A percentile compares a stretch with the other conserved stretches of the same genome.
Conservation (phyloP, 108 stramenopile genomes). For the Nannochloropsis salina region DNA sequence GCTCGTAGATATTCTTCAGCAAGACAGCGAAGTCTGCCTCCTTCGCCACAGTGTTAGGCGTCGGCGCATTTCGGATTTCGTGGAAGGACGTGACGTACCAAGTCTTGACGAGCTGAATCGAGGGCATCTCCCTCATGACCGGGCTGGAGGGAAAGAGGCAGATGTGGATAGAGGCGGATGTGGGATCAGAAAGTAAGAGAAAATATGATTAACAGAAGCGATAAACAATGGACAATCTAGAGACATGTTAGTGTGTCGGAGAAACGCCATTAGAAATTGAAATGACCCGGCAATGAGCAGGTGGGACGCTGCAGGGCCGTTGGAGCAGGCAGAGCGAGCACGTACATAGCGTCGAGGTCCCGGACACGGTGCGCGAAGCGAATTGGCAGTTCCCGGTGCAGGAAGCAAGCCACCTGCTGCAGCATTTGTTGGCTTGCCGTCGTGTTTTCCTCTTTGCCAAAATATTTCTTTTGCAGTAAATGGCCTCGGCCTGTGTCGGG, state of each 20-base stretch:
- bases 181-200: not conserved
- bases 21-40: constrained; percentile 71
- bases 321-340: constrained; percentile 9
- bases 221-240: no score
- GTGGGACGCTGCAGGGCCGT: no score
- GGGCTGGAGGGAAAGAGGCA: constrained; percentile 21
- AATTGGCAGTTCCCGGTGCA: constrained; percentile 89
- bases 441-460: not conserved
- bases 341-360: constrained; percentile 74
- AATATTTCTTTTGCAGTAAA: constrained; percentile 36
- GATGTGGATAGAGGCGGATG: not conserved
- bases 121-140: constrained; percentile 63
- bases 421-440: constrained; percentile 24
- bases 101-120: constrained; percentile 70
- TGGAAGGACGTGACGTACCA: constrained; percentile 79
- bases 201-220: no score
- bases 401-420: constrained; percentile 73
- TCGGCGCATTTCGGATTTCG: constrained; percentile 67
- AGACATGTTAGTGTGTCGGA: no score
- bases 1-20: constrained; percentile 79
- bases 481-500: constrained; percentile 43
- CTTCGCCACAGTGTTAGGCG: constrained; percentile 59
- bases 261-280: no score
- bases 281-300: no score
- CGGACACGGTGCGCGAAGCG: constrained; percentile 90